A percentile compares a stretch with the other conserved stretches of the same genome.
phyloP scores from a whole-genome alignment of 2,329 filamentous ascomycete species.

The Uncinocarpus reesii region DNA sequence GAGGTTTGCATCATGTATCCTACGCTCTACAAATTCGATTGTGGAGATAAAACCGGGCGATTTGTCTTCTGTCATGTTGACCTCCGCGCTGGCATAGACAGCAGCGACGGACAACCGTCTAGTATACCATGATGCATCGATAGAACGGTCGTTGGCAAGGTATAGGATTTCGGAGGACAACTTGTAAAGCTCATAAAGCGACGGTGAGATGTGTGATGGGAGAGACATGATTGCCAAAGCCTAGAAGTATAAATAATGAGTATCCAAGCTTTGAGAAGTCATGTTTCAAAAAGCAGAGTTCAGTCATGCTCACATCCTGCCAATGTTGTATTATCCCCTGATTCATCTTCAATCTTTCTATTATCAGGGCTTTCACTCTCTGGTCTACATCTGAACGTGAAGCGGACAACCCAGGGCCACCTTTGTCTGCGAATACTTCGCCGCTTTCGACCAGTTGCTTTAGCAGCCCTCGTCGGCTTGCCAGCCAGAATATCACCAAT shows the following conservation, averaged over 20 bases:
- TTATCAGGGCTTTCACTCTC: conserved; percentile 60
- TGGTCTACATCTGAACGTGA: conserved; percentile 36
- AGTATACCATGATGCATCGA: conserved; percentile 83
- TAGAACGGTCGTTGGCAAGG: conserved; percentile 67
- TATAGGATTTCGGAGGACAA: conserved; percentile 91
- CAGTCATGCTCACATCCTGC: conserved; percentile 63
- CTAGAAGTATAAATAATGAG: conserved; percentile 34
- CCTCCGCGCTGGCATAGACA: conserved; percentile 68
- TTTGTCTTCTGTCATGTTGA: conserved; percentile 88
- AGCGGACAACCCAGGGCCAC: neutral
- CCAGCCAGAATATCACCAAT: conserved; percentile 50
- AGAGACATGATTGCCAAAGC: conserved; percentile 86
- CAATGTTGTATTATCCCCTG: conserved; percentile 60
- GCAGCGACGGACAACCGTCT: conserved; percentile 53
- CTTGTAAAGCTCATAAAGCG: conserved; percentile 65
- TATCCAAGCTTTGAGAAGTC: neutral
- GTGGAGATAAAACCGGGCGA: conserved; percentile 67
- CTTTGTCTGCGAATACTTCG: conserved; percentile 13
- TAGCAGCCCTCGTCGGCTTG: conserved; percentile 31
- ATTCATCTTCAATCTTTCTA: conserved; percentile 70
- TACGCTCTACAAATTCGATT: conserved; percentile 63
- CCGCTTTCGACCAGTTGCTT: conserved; percentile 24
- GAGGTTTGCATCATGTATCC: conserved; percentile 58
- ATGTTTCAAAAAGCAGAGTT: neutral
- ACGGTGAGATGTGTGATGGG: conserved; percentile 63